These are phyloP conservation scores for Calonectria pseudoreteaudii DNA, from an alignment of 2,329 filamentous ascomycete genomes.

Conservation along the genomic window DNA sequence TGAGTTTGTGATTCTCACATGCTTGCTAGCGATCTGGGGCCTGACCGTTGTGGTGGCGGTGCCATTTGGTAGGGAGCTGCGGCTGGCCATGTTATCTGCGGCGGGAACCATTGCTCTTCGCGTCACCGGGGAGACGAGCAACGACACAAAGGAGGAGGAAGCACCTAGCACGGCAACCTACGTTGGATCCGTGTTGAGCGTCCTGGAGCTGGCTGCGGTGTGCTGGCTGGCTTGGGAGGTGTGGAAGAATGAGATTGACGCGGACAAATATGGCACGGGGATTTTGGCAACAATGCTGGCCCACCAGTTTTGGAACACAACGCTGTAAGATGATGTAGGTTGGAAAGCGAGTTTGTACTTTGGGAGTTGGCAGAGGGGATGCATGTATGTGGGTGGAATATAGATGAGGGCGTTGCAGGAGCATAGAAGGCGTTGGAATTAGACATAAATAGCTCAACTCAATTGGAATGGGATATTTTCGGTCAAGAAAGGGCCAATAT, in stretches of 20 bases:
- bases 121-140: slow-evolving; percentile 43
- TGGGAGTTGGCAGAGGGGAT: not conserved
- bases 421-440: slow-evolving; percentile 18
- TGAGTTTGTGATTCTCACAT: slow-evolving; percentile 37
- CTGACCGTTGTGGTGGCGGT: slow-evolving; percentile 31
- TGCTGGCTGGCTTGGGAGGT: slow-evolving; percentile 50
- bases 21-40: slow-evolving; percentile 43
- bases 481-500: not conserved
- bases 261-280: slow-evolving; percentile 43
- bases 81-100: slow-evolving; percentile 40
- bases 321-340: slow-evolving; percentile 24
- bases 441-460: not conserved
- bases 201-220: slow-evolving; percentile 46
- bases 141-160: slow-evolving; percentile 23
- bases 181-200: slow-evolving; percentile 44
- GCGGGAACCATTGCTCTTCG: slow-evolving; percentile 47
- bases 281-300: slow-evolving; percentile 48
- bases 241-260: slow-evolving; percentile 41
- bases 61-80: slow-evolving; percentile 44
- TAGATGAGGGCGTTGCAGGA: not conserved
- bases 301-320: slow-evolving; percentile 44
- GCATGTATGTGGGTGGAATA: slow-evolving; percentile 7
- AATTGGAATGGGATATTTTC: not conserved
- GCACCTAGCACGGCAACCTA: slow-evolving; percentile 36
- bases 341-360: slow-evolving; percentile 16